Conservation (phyloP, 805 yeast species). For the Nakazawaea siamensis region DNA sequence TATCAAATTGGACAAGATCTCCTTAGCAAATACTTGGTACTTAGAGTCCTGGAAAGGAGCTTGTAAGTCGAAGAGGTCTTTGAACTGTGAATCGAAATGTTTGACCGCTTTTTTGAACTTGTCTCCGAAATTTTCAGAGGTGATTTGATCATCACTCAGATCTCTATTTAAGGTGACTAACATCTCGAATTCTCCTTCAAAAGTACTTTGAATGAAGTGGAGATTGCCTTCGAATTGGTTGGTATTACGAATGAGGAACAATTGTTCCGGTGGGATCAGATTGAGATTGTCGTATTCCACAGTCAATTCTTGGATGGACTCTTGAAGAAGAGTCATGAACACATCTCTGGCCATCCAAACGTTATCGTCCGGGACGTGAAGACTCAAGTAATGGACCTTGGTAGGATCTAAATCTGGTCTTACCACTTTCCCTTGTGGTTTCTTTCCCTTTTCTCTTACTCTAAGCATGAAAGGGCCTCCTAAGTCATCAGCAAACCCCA, state of each 20-base stretch:
- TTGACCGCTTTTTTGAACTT: slow-evolving; percentile 25
- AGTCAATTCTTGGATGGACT: slow-evolving; percentile 46
- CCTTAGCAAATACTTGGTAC: slow-evolving; percentile 59
- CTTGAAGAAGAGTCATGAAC: slow-evolving; percentile 60
- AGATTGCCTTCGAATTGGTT: slow-evolving; percentile 63
- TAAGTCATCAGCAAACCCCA: slow-evolving; percentile 54
- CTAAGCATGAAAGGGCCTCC: slow-evolving; percentile 53
- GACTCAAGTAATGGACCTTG: slow-evolving; percentile 55
- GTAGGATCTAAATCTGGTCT: slow-evolving; percentile 46
- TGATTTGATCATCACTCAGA: slow-evolving; percentile 30
- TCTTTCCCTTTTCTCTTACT: slow-evolving; percentile 43
- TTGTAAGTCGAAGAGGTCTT: slow-evolving; percentile 36
- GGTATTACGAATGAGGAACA: slow-evolving; percentile 49
- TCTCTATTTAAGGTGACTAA: slow-evolving; percentile 54
- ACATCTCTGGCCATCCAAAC: slow-evolving; percentile 77
- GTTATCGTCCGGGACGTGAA: slow-evolving; percentile 62
- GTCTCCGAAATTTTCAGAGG: slow-evolving; percentile 25
- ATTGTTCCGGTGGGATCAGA: slow-evolving; percentile 37
- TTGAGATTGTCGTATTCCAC: slow-evolving; percentile 18
- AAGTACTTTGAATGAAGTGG: slow-evolving; percentile 73
- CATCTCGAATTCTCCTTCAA: slow-evolving; percentile 67
- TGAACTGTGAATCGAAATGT: slow-evolving; percentile 46
- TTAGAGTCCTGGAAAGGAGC: slow-evolving; percentile 42
- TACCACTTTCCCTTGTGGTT: slow-evolving; percentile 25
- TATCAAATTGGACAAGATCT: slow-evolving; percentile 68